Evolutionary conservation across 23 red algal species (phyloP).

Genomic region (Pyropia haitanensis): DNA sequence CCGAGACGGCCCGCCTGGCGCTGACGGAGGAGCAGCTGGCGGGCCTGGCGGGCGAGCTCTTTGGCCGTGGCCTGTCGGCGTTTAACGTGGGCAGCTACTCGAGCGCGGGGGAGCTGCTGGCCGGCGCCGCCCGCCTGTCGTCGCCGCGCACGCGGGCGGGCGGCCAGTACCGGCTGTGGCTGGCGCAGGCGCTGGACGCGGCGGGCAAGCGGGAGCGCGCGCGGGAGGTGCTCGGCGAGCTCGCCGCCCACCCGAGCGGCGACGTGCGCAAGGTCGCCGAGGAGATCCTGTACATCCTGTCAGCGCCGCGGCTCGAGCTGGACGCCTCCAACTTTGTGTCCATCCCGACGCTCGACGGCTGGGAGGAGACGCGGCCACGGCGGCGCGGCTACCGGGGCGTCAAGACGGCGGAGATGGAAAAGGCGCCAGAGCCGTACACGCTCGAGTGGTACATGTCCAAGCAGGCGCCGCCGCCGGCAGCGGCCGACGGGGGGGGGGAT

Average conservation of each 20-base stretch:
- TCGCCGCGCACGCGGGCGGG: constrained; percentile 39
- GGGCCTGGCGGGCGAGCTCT: constrained; percentile 26
- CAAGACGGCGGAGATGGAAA: constrained; percentile 32
- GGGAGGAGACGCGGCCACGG: constrained; percentile 18
- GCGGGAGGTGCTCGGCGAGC: constrained; percentile 27
- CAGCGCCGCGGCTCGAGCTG: constrained; percentile 63
- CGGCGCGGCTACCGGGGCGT: constrained; percentile 13
- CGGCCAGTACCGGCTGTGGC: constrained; percentile 85
- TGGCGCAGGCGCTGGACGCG: constrained; percentile 83
- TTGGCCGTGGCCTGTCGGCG: constrained; percentile 32
- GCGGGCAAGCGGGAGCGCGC: constrained; percentile 53
- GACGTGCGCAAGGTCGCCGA: constrained; percentile 83
- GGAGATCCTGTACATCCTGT: constrained; percentile 72
- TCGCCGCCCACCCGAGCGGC: constrained; percentile 45
- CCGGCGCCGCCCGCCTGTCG: constrained; percentile 27
- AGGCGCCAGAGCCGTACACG: constrained; percentile 62
- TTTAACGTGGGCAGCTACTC: constrained; percentile 60
- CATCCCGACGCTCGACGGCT: constrained; percentile 25
- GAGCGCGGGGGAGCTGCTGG: constrained; percentile 23
- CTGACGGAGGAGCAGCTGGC: constrained; percentile 14
- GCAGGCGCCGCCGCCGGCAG: constrained; percentile 27
- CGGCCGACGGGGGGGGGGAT: constrained; percentile 4
- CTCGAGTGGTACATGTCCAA: constrained; percentile 83
- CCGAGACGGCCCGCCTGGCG: neutral
- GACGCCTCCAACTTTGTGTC: constrained; percentile 52